Conservation (phyloP, 164 flowering plant species). For the Saururus chinensis region DNA sequence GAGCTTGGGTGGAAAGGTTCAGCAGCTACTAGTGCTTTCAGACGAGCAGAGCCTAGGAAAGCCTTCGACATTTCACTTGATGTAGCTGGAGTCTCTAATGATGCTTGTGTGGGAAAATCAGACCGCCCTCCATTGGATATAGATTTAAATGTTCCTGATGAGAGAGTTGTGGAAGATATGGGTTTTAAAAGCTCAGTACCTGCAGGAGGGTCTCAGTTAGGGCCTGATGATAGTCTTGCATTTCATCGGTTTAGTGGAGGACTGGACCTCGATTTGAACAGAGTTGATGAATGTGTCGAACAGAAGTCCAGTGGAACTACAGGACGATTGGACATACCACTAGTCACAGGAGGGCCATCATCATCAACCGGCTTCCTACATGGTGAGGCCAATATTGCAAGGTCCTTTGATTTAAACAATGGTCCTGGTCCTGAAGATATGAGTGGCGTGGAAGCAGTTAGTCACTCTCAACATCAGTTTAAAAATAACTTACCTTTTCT, state of each 20-base stretch:
- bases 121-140: slow-evolving; percentile 50
- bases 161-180: slow-evolving; percentile 50
- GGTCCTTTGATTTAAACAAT: slow-evolving; percentile 83
- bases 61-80: slow-evolving; percentile 27
- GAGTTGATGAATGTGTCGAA: slow-evolving; percentile 55
- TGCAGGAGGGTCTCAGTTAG: neutral
- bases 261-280: slow-evolving; percentile 82
- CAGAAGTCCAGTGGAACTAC: slow-evolving; percentile 18
- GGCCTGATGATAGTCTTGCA: slow-evolving; percentile 17
- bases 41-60: slow-evolving; percentile 91
- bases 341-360: slow-evolving; percentile 20
- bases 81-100: slow-evolving; percentile 13
- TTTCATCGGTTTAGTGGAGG: slow-evolving; percentile 38
- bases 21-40: slow-evolving; percentile 96
- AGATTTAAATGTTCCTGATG: slow-evolving; percentile 81
- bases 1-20: slow-evolving; percentile 96
- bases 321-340: slow-evolving; percentile 24
- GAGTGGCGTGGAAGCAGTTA: slow-evolving; percentile 24
- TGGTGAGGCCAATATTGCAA: slow-evolving; percentile 32
- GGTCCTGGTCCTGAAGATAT: slow-evolving; percentile 67
- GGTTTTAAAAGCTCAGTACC: slow-evolving; percentile 1
- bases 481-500: slow-evolving; percentile 25
- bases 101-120: slow-evolving; percentile 26
- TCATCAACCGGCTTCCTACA: slow-evolving; percentile 22
- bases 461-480: slow-evolving; percentile 19